Evolutionary conservation across 352 stramenopile species (phyloP).

Genomic region (Phytopythium oedochilum): DNA sequence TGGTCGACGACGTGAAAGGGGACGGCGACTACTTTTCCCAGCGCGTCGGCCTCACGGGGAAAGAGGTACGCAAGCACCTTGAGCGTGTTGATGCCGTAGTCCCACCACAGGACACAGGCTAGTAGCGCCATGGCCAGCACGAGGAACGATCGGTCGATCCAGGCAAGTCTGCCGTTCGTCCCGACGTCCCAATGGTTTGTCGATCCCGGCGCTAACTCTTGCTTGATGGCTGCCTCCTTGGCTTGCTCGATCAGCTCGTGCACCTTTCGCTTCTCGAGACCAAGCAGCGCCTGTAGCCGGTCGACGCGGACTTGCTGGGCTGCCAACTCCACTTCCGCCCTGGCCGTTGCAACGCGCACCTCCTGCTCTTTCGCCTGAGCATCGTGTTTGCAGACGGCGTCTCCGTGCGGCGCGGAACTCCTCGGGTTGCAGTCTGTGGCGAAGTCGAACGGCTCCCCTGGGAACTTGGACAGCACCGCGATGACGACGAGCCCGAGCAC

Average conservation of each 20-base stretch:
- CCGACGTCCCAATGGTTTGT: neutral
- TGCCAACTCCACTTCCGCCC: slow-evolving; percentile 21
- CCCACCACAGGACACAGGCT: slow-evolving; percentile 34
- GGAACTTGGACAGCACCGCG: slow-evolving; percentile 34
- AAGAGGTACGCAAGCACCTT: slow-evolving; percentile 32
- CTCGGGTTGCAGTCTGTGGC: slow-evolving; percentile 1
- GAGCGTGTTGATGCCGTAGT: slow-evolving; percentile 56
- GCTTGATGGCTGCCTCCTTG: slow-evolving; percentile 26
- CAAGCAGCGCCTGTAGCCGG: slow-evolving; percentile 54
- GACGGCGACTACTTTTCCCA: slow-evolving; percentile 21
- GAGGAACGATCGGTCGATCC: slow-evolving; percentile 45
- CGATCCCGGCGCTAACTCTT: neutral
- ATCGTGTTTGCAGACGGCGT: neutral
- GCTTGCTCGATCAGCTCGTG: slow-evolving; percentile 31
- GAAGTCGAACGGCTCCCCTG: slow-evolving; percentile 61
- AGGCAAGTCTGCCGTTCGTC: slow-evolving; percentile 10
- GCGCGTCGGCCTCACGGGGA: slow-evolving; percentile 39
- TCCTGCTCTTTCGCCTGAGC: neutral
- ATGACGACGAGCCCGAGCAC: slow-evolving; percentile 41
- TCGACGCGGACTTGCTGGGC: slow-evolving; percentile 36
- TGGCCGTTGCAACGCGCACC: slow-evolving; percentile 8
- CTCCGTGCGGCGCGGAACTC: neutral
- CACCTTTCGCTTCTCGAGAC: slow-evolving; percentile 39
- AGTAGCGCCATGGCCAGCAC: slow-evolving; percentile 26
- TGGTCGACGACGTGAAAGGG: slow-evolving; percentile 15